These are phyloP conservation scores for Quercus agrifolia DNA, from an alignment of 306 rosid species.

Conservation along the genomic window DNA sequence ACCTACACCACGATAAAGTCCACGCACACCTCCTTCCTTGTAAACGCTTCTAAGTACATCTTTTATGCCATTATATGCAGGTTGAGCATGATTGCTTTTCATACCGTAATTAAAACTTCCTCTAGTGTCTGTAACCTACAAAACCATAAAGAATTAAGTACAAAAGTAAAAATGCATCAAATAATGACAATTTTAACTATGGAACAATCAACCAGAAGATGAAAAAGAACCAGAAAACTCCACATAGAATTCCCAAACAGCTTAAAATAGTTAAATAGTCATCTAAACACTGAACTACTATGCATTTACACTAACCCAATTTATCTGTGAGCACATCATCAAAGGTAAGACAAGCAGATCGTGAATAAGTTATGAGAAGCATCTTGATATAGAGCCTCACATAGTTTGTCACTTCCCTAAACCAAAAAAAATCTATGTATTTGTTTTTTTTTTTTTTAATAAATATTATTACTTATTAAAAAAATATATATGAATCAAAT, in stretches of 20 bases:
- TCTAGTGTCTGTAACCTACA: slow-evolving; percentile 59
- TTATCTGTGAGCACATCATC: too few relatives aligned
- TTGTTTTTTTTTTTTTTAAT: too few relatives aligned
- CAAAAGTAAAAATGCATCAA: not conserved
- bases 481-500: not conserved
- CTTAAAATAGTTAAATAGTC: not conserved
- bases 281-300: not conserved
- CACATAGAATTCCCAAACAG: not conserved
- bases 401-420: not conserved
- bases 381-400: not conserved
- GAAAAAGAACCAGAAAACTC: not conserved
- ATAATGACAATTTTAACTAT: not conserved
- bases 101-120: slow-evolving; percentile 39
- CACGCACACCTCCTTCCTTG: slow-evolving; percentile 78
- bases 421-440: not conserved
- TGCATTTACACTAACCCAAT: not conserved
- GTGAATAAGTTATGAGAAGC: too few relatives aligned
- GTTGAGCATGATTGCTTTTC: slow-evolving; percentile 38
- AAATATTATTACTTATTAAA: too few relatives aligned
- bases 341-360: too few relatives aligned
- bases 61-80: slow-evolving; percentile 58
- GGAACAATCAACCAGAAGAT: not conserved
- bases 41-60: slow-evolving; percentile 71
- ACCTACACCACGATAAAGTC: slow-evolving; percentile 89
- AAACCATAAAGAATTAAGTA: not conserved